phyloP scores from a whole-genome alignment of 106 monocot genomes.

The Phalaenopsis equestris region DNA sequence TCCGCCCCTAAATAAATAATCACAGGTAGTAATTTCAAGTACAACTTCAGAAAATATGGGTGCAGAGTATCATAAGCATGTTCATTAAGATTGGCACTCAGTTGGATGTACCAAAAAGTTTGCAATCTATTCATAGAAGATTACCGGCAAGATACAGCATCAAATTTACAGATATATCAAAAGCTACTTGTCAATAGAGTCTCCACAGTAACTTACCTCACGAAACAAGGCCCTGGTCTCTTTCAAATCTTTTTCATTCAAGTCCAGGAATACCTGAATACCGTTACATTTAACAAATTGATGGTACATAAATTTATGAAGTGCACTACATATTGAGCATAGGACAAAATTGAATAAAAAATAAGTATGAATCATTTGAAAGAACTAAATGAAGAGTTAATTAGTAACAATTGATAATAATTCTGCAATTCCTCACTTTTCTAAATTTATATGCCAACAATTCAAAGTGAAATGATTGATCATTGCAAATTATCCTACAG shows the following conservation, averaged over 20 bases:
- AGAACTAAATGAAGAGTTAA: not conserved
- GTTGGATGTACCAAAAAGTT: not conserved
- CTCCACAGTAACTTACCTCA: conserved; percentile 52
- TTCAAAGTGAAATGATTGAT: not conserved
- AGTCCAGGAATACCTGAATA: conserved; percentile 78
- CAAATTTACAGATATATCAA: not conserved
- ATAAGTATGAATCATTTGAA: not conserved
- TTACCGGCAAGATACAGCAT: not conserved
- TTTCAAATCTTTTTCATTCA: conserved; percentile 81
- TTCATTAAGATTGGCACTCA: not conserved
- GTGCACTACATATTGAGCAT: not conserved
- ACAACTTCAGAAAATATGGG: not conserved
- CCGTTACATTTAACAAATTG: conserved; percentile 2
- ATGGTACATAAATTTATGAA: not conserved
- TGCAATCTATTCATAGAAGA: not conserved
- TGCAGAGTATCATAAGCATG: not conserved
- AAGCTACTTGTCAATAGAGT: not conserved
- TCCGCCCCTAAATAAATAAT: too few species aligned
- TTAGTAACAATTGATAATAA: not conserved
- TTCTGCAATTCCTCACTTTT: not conserved
- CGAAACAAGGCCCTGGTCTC: conserved; percentile 61
- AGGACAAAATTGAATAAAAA: conserved; percentile 4
- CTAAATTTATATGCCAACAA: not conserved
- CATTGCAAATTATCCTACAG: too few species aligned
- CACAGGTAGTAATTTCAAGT: not conserved